phyloP scores from a whole-genome alignment of 805 yeast species.

The Nakazawaea ambrosiae region DNA sequence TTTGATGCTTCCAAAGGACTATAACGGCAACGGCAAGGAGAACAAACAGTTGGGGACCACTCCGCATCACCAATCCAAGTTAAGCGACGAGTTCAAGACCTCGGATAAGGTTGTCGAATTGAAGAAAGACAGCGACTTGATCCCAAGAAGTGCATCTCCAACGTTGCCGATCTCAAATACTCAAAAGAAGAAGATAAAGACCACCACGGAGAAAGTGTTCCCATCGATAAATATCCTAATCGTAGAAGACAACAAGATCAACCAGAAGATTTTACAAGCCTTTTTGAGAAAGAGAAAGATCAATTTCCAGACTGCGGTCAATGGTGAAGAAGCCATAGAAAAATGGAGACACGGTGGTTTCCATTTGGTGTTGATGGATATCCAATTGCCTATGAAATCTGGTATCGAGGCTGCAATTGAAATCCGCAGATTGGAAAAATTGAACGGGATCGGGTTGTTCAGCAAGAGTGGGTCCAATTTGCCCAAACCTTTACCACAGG shows the following conservation, averaged over 20 bases:
- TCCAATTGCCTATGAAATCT: conserved; percentile 91
- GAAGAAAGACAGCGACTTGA: background rate
- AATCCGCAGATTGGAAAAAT: conserved; percentile 75
- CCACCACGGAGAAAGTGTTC: conserved; percentile 55
- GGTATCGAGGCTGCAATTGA: conserved; percentile 95
- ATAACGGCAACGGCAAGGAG: conserved; percentile 3
- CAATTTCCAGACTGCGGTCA: conserved; percentile 78
- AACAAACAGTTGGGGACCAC: background rate
- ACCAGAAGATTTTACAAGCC: conserved; percentile 85
- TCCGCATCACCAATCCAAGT: no score
- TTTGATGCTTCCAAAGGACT: conserved; percentile 11
- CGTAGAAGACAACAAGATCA: conserved; percentile 94
- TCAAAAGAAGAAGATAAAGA: conserved; percentile 21
- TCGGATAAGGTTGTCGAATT: conserved; percentile 1
- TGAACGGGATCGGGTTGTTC: conserved; percentile 69
- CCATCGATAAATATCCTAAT: conserved; percentile 88
- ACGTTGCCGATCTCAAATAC: background rate
- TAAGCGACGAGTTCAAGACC: background rate
- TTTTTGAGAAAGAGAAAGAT: conserved; percentile 82
- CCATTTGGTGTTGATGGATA: conserved; percentile 93
- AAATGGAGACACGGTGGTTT: conserved; percentile 94
- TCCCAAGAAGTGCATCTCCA: background rate
- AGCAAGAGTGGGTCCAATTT: conserved; percentile 11
- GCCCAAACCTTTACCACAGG: conserved; percentile 29
- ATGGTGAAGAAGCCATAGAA: conserved; percentile 92